These are phyloP conservation scores for Tarenaya hassleriana DNA, from an alignment of 345 rosid species.

Conservation along the genomic window DNA sequence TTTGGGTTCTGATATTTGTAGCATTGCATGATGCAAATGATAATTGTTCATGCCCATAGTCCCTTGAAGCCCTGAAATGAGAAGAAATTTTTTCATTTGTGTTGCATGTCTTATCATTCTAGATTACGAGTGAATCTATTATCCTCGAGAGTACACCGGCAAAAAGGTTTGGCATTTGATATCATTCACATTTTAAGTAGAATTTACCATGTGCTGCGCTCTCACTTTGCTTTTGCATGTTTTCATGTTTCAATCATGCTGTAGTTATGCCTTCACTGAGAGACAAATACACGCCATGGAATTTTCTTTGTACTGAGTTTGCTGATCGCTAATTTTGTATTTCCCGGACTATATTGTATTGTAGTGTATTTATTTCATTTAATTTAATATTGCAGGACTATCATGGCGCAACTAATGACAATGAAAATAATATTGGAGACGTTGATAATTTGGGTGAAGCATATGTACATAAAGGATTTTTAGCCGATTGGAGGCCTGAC, in stretches of 20 bases:
- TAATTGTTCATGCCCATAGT: neutral
- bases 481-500: conserved; percentile 78
- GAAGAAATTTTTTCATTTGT: too few species aligned
- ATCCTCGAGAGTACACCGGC: too few species aligned
- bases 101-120: too few species aligned
- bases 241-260: neutral
- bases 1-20: too few species aligned
- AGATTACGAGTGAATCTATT: too few species aligned
- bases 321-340: conserved; percentile 16
- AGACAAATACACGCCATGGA: neutral
- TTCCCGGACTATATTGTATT: conserved; percentile 14
- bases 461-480: conserved; percentile 79
- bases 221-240: too few species aligned
- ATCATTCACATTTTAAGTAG: too few species aligned
- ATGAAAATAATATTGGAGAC: conserved; percentile 49
- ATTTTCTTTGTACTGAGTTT: conserved; percentile 6
- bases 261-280: conserved; percentile 10
- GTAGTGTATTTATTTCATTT: conserved; percentile 1
- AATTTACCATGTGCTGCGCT: too few species aligned
- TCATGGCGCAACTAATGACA: conserved; percentile 38
- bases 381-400: conserved; percentile 39
- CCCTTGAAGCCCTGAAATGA: neutral
- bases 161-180: too few species aligned
- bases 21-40: neutral
- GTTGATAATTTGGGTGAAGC: conserved; percentile 52